Percentiles rank a stretch among this genome's conserved stretches.
Evolutionary conservation across 2,329 filamentous ascomycete genomes (phyloP).

Genomic region (Neurospora crassa): DNA sequence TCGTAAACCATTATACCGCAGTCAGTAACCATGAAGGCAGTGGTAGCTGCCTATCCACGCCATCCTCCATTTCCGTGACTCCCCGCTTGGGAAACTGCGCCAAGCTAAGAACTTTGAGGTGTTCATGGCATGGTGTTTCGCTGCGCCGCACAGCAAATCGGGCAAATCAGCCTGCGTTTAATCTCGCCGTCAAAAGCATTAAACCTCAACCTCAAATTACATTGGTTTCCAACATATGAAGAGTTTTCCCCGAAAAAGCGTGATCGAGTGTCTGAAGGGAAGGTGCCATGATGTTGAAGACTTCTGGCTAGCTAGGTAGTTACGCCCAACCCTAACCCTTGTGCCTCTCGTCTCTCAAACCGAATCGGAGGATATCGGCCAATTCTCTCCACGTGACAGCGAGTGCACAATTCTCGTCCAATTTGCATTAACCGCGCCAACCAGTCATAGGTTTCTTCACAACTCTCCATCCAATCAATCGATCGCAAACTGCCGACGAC

Average conservation of each 20-base stretch:
- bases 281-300: neutral
- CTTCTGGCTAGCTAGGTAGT: neutral
- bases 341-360: neutral
- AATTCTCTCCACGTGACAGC: neutral
- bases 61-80: no score
- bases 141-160: neutral
- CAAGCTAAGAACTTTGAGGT: no score
- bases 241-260: neutral
- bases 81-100: no score
- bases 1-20: no score
- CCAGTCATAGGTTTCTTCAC: neutral
- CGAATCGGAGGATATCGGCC: neutral
- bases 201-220: neutral
- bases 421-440: neutral
- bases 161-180: neutral
- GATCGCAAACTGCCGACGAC: neutral
- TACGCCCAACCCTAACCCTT: neutral
- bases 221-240: rapidly evolving
- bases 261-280: neutral
- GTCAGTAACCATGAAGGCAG: no score
- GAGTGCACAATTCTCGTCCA: neutral
- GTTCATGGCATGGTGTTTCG: neutral
- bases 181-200: neutral
- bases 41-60: no score
- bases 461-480: neutral